These are phyloP conservation scores for Penicillium ochrochloron DNA, from an alignment of 495 filamentous ascomycete genomes.

Conservation along the genomic window DNA sequence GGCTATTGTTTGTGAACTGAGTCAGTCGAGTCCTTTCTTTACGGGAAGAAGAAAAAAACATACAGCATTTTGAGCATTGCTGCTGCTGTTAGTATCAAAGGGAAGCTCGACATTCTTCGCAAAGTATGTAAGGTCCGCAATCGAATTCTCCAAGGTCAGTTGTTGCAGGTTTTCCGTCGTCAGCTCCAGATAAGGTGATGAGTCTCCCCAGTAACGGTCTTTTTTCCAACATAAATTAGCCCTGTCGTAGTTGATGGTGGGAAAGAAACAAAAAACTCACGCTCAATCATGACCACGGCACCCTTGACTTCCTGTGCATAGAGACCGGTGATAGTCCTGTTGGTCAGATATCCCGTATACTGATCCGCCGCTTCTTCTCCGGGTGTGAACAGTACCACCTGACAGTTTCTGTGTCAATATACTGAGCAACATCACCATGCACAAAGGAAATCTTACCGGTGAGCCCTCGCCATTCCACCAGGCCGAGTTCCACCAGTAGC, in stretches of 20 bases:
- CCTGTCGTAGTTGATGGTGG: neutral
- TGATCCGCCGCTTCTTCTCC: conserved; percentile 58
- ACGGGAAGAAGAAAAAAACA: neutral
- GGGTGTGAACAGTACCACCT: conserved; percentile 61
- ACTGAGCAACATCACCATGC: neutral
- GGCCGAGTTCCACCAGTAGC: conserved; percentile 55
- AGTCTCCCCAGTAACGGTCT: conserved; percentile 66
- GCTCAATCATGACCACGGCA: conserved; percentile 62
- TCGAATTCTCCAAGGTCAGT: conserved; percentile 64
- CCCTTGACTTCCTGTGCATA: conserved; percentile 59
- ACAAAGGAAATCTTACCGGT: conserved; percentile 41
- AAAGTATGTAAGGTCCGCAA: conserved; percentile 66
- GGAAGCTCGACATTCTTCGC: conserved; percentile 60
- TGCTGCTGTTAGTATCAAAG: conserved; percentile 59
- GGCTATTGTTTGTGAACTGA: conserved; percentile 38
- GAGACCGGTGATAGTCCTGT: conserved; percentile 53
- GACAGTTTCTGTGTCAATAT: conserved; percentile 15
- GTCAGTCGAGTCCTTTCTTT: neutral
- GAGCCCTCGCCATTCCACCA: conserved; percentile 59
- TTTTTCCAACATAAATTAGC: conserved; percentile 1
- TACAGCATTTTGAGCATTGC: conserved; percentile 56
- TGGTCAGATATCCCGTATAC: conserved; percentile 54
- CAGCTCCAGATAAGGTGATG: conserved; percentile 60
- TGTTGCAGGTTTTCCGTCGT: conserved; percentile 62
- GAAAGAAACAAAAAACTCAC: conserved; percentile 39